Evolutionary conservation across 306 rosid genomes (phyloP).

Genomic region (Begonia loranthoides): DNA sequence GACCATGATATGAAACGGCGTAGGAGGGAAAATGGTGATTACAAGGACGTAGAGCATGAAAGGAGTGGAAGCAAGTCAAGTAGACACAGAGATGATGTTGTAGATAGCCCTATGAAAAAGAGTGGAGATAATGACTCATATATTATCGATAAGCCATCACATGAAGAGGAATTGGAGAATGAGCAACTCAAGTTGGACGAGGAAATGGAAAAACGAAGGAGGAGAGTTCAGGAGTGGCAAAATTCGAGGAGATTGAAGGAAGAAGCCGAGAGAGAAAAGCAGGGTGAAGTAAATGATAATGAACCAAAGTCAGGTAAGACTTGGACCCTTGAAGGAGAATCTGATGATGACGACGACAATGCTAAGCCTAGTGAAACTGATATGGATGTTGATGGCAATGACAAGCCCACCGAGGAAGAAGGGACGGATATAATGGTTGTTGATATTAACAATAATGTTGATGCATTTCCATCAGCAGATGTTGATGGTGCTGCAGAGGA

Average conservation of each 20-base stretch:
- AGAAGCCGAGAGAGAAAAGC: constrained; percentile 63
- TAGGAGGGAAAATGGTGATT: constrained; percentile 45
- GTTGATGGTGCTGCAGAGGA: constrained; percentile 14
- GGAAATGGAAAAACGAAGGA: constrained; percentile 89
- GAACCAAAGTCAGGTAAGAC: constrained; percentile 67
- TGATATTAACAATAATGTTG: constrained; percentile 24
- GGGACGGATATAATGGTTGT: constrained; percentile 14
- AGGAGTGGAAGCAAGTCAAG: constrained; percentile 28
- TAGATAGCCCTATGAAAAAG: constrained; percentile 43
- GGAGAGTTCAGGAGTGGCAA: constrained; percentile 98
- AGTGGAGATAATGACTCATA: constrained; percentile 33
- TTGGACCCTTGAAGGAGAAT: constrained; percentile 97
- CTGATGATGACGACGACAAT: constrained; percentile 81
- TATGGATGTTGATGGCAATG: constrained; percentile 49
- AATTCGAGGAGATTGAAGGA: constrained; percentile 76
- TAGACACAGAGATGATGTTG: constrained; percentile 34
- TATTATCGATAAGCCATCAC: constrained; percentile 31
- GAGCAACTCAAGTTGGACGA: constrained; percentile 79
- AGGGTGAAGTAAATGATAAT: constrained; percentile 40
- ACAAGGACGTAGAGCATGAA: constrained; percentile 32
- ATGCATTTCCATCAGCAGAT: constrained; percentile 26
- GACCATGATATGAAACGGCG: constrained; percentile 53
- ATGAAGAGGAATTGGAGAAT: constrained; percentile 72
- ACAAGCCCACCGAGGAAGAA: constrained; percentile 25
- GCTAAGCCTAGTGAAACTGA: constrained; percentile 25